Percentiles rank a stretch among this genome's conserved stretches.
phyloP scores from a whole-genome alignment of 192 early-diverging fungal species.

The Anaeromyces robustus region DNA sequence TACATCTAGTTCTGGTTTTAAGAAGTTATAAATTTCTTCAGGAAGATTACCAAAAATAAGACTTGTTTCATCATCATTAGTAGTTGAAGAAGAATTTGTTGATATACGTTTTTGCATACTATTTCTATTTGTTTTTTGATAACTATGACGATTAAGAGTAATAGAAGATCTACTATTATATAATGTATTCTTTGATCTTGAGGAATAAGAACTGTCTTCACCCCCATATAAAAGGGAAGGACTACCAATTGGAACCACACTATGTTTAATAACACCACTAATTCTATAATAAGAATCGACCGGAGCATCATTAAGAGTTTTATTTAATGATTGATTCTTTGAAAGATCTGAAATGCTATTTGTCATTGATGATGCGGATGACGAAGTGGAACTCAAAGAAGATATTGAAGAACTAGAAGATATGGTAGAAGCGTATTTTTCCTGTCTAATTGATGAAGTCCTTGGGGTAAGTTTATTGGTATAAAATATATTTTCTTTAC shows the following conservation, averaged over 20 bases:
- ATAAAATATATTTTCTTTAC: background rate
- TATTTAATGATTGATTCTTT: background rate
- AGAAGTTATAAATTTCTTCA: background rate
- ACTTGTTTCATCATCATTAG: background rate
- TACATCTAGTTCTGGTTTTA: background rate
- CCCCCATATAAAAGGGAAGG: background rate
- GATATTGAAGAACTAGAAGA: background rate
- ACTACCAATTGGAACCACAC: background rate
- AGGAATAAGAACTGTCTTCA: background rate
- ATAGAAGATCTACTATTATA: background rate
- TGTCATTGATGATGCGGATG: background rate
- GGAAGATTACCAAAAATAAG: background rate
- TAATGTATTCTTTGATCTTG: background rate
- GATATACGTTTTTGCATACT: background rate
- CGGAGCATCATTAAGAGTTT: background rate
- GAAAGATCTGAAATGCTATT: background rate
- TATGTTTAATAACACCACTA: background rate
- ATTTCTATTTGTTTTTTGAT: background rate
- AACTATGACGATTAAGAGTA: background rate
- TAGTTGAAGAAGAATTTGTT: background rate
- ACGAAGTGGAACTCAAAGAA: background rate
- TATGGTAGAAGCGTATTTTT: background rate
- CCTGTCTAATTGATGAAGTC: background rate
- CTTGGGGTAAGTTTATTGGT: background rate
- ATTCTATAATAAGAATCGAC: background rate